Base-by-base conservation (phyloP, 2,329 filamentous ascomycete species). In the Sporothrix brunneoviolacea region DNA sequence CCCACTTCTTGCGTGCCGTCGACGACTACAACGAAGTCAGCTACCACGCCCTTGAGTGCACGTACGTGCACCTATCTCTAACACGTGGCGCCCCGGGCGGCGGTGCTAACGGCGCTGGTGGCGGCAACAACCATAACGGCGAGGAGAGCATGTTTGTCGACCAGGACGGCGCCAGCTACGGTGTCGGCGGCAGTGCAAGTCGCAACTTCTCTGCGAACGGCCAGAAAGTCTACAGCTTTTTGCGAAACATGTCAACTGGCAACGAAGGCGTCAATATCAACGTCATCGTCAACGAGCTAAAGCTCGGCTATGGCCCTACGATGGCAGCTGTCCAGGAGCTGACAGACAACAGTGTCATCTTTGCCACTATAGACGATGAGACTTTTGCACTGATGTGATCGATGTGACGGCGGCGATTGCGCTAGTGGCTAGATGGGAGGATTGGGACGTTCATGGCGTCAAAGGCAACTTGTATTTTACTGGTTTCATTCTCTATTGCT, bases 21-120 rank as follows among this genome's bases (percentile, higher is more conserved):
- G 73, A 77, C 50, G 87, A 96, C 67, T 85, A 85, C 72, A 95
- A 98, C 72, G 93, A 98, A 75, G 79, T 97, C 65, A 86, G 85
- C 64, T 95, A 89, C 66, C 93, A 97, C 69, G 70, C 96, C 57
- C 81, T 98, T 48, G 91, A 98, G 71, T 85, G 89, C 22, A 88
- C 90, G 6, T 87, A 86, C 52, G 86, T 94, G 44, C 93, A 98
- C 70, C 73, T 98, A 45, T 84, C 84, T 69, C 86, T 90, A 66
- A 87, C 84, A 13, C 79, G 82, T 39, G 91, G 90, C 0, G 78
- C 83, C 4, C 73, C 64, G 68, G 72, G 66, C 40, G 62, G 59
- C 45, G 54, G 57, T 58, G 51, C 58, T 65, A 53, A 57, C 63
- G 59, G 64, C 12, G 69, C 59, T 15, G 68, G 60, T 47, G 69